These are phyloP conservation scores for sunflower (Helianthus annuus) DNA, from an alignment of 129 eudicot genomes.

Conservation along the genomic window HanXRQr2.0-SUNRISE NC_035447.2:56699693-56700192, in stretches of 20 bases:
- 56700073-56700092: constrained; percentile 21
- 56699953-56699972: neutral
- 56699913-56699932: neutral
- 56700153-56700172: constrained; percentile 4
- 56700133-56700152: constrained; percentile 6
- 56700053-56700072: constrained; percentile 86
- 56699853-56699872: neutral
- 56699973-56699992: constrained; percentile 3
- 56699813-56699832: neutral
- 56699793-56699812: neutral
- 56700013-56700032: constrained; percentile 90
- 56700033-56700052: constrained; percentile 79
- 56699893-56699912: constrained; percentile 3
- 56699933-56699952: constrained; percentile 7
- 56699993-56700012: constrained; percentile 42
- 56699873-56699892: neutral
- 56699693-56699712: neutral
- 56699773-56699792: constrained; percentile 1
- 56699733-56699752: neutral
- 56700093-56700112: neutral
- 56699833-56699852: neutral
- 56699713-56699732: neutral
- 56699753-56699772: constrained; percentile 4
- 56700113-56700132: neutral
- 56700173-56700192: constrained; percentile 71